These are phyloP conservation scores for Globisporangium parvum DNA, from an alignment of 352 stramenopile genomes.

Conservation along the genomic window DNA sequence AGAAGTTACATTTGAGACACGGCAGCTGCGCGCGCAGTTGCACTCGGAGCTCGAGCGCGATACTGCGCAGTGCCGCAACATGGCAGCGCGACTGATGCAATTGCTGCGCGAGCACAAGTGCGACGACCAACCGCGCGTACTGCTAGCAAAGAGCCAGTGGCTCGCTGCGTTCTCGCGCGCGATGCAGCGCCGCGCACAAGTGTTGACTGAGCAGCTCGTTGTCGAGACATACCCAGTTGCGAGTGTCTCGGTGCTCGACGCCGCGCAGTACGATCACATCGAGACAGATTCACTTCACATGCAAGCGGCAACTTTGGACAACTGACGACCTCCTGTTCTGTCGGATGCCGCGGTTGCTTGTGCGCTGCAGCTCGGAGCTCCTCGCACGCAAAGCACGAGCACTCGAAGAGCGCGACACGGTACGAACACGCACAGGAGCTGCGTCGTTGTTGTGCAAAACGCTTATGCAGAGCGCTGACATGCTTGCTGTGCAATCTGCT, in stretches of 20 bases:
- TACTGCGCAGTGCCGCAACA: conserved; percentile 17
- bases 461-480: neutral
- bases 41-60: conserved; percentile 17
- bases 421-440: neutral
- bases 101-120: conserved; percentile 27
- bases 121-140: conserved; percentile 24
- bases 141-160: conserved; percentile 26
- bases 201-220: conserved; percentile 22
- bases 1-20: conserved; percentile 11
- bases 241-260: conserved; percentile 13
- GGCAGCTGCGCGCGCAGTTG: conserved; percentile 6
- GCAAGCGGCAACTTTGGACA: too few species aligned
- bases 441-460: neutral
- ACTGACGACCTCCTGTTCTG: too few species aligned
- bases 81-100: conserved; percentile 15
- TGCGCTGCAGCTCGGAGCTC: conserved; percentile 16
- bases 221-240: conserved; percentile 29
- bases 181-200: conserved; percentile 22
- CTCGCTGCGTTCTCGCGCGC: conserved; percentile 19
- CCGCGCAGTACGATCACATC: conserved; percentile 19
- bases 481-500: neutral
- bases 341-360: neutral
- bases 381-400: conserved; percentile 18
- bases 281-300: neutral
- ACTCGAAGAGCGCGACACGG: conserved; percentile 17